Base-by-base conservation (phyloP, 2,329 filamentous ascomycete species). In the Chalaropsis thielavioides region DNA sequence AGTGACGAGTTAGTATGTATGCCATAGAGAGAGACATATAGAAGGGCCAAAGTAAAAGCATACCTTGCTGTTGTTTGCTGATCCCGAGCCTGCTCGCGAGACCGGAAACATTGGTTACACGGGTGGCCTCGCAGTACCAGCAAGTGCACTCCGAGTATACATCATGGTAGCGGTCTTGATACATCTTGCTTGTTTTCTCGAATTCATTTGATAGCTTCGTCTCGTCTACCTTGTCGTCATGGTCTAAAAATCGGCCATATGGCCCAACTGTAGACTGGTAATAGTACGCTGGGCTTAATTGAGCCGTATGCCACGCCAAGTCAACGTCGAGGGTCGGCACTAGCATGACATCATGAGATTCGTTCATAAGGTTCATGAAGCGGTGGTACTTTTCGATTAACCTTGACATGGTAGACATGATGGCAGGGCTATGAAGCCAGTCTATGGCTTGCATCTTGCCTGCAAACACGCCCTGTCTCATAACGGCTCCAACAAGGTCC, bases 211-310 rank as follows among this genome's bases (percentile, higher is more conserved):
- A 82, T 6, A 95, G 79, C 61, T 78, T 80, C 15, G 76, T 76
- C 70, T 91, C 86, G 61, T 86, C 83, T 24, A 95, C 84, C 74
- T 92, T 92, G 77, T 95, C 90, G 72, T 94, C 87, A 71, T 95
- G 90, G 71, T 92, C 85, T 69, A 92, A 81, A 71, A 90, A 89
- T 61, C 80, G 82, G 1, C 67, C 67, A 0, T 79, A 80, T 24
- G 73, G 72, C 0, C 62, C 64, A 0, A 79, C 71, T 1, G 82
- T 86, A 71, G 81, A 86, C 2, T 72, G 67, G 69, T 83, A 86
- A 74, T 94, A 94, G 2, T 76, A 71, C 1, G 72, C 70, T 0
- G 89, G 86, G 8, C 76, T 81, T 2, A 92, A 81, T 72, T 92
- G 87, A 70, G 92, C 88, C 0, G 88, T 92, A 72, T 95, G 90